These are phyloP conservation scores for Ballota nigra DNA, from an alignment of 257 asterid species.

Conservation along the genomic window DNA sequence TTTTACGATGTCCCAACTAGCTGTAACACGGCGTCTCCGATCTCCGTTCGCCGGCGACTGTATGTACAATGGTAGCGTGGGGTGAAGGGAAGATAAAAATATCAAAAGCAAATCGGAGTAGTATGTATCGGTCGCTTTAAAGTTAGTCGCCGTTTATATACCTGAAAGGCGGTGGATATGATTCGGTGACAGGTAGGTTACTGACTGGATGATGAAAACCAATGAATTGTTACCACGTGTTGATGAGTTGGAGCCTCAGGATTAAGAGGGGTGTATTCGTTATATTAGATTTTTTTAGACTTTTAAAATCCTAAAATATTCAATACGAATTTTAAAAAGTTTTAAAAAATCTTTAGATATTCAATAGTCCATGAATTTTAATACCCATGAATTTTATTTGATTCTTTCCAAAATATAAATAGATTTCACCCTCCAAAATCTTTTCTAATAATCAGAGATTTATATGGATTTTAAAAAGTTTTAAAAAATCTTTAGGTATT, in stretches of 20 bases:
- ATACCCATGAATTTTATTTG: too few relatives aligned
- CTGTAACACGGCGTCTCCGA: slow-evolving; percentile 19
- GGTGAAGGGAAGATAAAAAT: not conserved
- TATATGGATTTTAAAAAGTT: too few relatives aligned
- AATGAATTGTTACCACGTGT: not conserved
- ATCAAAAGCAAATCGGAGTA: slow-evolving; percentile 22
- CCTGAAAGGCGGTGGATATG: slow-evolving; percentile 18
- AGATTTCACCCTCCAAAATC: too few relatives aligned
- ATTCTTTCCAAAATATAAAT: too few relatives aligned
- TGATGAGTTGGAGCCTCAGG: not conserved
- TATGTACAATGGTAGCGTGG: not conserved
- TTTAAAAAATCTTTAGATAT: too few relatives aligned
- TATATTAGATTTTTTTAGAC: too few relatives aligned
- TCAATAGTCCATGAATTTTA: too few relatives aligned
- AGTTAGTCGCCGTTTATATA: slow-evolving; percentile 34
- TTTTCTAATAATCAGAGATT: too few relatives aligned
- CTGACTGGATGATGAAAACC: not conserved
- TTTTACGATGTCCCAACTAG: not conserved
- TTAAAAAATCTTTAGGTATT: too few relatives aligned
- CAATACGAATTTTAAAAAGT: too few relatives aligned
- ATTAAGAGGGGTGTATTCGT: too few relatives aligned
- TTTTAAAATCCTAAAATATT: too few relatives aligned
- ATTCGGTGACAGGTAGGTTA: slow-evolving; percentile 29
- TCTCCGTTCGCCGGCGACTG: slow-evolving; percentile 10
- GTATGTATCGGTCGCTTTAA: slow-evolving; percentile 9